Evolutionary conservation across 345 rosid genomes (phyloP).

Genomic region (Eucalyptus regnans): DNA sequence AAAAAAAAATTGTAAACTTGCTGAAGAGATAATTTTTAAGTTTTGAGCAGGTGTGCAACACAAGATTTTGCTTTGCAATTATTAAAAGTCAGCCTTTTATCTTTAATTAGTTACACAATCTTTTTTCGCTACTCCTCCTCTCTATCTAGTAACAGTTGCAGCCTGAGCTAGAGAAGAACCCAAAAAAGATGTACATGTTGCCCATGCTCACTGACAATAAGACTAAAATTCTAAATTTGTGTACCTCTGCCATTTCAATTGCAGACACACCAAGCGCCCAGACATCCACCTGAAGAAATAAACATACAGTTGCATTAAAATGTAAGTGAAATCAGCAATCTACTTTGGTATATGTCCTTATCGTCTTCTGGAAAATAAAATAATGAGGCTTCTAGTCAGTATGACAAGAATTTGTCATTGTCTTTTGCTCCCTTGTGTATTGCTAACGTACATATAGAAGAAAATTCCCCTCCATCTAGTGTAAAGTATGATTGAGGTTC

Average conservation of each 20-base stretch:
- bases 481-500: not conserved
- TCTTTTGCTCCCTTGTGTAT: not conserved
- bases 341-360: not conserved
- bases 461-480: not conserved
- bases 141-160: not conserved
- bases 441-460: not conserved
- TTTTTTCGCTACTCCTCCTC: not conserved
- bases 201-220: not conserved
- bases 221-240: not conserved
- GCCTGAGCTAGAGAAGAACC: not conserved
- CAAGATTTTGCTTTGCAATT: not conserved
- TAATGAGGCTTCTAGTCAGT: not conserved
- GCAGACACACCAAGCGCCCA: constrained; percentile 99
- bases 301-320: not conserved
- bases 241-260: constrained; percentile 99
- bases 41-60: not conserved
- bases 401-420: not conserved
- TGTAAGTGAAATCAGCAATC: not conserved
- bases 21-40: not conserved
- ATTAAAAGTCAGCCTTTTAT: not conserved
- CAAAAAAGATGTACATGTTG: not conserved
- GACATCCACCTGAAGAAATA: constrained; percentile 76
- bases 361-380: not conserved
- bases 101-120: not conserved
- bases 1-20: not conserved